Percentiles rank a stretch among this genome's conserved stretches.
Conservation (phyloP, 108 stramenopile species). For the Parmales sp. region DNA sequence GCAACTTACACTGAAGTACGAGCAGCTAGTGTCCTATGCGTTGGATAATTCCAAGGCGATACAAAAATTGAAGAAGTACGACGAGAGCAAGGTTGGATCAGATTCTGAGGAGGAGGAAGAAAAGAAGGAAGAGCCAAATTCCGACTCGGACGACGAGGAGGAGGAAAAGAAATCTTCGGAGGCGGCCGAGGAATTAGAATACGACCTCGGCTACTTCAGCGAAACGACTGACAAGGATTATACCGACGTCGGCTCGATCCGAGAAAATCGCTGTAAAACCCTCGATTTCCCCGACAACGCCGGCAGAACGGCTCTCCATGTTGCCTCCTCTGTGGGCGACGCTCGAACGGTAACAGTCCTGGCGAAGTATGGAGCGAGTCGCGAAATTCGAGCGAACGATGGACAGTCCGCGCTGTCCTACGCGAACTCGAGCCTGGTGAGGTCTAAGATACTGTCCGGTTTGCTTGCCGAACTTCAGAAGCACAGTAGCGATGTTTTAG, state of each 20-base stretch:
- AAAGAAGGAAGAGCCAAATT: not conserved
- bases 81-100: not conserved
- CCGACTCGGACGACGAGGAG: not conserved
- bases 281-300: no score
- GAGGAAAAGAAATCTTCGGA: not conserved
- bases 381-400: not conserved
- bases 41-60: constrained; percentile 4
- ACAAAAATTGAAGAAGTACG: not conserved
- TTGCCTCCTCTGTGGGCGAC: not conserved
- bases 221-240: not conserved
- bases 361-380: constrained; percentile 5
- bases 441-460: not conserved
- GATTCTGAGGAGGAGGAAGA: not conserved
- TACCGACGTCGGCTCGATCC: no score
- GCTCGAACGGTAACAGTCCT: not conserved
- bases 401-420: not conserved
- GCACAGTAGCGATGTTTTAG: no score
- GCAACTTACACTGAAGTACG: not conserved
- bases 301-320: not conserved
- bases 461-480: not conserved
- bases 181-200: not conserved
- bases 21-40: not conserved
- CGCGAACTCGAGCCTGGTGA: constrained; percentile 1
- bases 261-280: no score
- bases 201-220: not conserved